Evolutionary conservation across 805 yeast genomes (phyloP).

Genomic region (Myxozyma sirexii): DNA sequence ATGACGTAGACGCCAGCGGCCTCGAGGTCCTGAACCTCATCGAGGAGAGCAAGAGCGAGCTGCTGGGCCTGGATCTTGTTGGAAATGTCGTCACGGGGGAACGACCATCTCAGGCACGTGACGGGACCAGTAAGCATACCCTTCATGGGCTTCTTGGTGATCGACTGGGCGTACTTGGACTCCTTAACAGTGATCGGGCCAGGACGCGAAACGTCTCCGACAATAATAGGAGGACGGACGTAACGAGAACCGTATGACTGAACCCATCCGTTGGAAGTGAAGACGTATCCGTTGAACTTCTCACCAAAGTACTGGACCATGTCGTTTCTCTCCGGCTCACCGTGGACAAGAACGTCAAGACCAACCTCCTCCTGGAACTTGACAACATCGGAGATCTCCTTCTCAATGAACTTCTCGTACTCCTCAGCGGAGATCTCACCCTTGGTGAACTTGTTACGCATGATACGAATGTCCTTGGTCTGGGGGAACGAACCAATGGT

Average conservation of each 20-base stretch:
- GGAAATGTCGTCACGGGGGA: conserved; percentile 98
- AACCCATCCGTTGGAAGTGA: conserved; percentile 99
- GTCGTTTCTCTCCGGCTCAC: conserved; percentile 99
- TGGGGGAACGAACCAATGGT: conserved; percentile 99
- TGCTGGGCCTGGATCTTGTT: conserved; percentile 93
- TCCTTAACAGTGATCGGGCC: conserved; percentile 98
- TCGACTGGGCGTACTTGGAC: conserved; percentile 97
- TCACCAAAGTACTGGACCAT: conserved; percentile 99
- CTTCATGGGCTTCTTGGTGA: conserved; percentile 94
- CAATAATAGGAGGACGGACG: conserved; percentile 99
- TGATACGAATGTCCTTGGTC: conserved; percentile 97
- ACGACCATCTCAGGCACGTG: conserved; percentile 99
- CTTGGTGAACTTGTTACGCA: conserved; percentile 97
- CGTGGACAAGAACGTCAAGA: conserved; percentile 97
- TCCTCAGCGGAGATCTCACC: conserved; percentile 94
- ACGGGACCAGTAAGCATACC: conserved; percentile 99
- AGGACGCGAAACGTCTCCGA: conserved; percentile 99
- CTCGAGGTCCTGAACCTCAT: conserved; percentile 97
- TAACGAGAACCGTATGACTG: conserved; percentile 99
- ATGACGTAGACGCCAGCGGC: conserved; percentile 97
- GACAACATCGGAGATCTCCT: conserved; percentile 93
- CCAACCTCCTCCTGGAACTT: conserved; percentile 99
- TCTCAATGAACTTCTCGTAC: conserved; percentile 93
- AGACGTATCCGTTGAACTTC: conserved; percentile 96
- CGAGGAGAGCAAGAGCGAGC: conserved; percentile 96